These are phyloP conservation scores for Pholiota conissans DNA, from an alignment of 768 basidiomycete species.

Conservation along the genomic window DNA sequence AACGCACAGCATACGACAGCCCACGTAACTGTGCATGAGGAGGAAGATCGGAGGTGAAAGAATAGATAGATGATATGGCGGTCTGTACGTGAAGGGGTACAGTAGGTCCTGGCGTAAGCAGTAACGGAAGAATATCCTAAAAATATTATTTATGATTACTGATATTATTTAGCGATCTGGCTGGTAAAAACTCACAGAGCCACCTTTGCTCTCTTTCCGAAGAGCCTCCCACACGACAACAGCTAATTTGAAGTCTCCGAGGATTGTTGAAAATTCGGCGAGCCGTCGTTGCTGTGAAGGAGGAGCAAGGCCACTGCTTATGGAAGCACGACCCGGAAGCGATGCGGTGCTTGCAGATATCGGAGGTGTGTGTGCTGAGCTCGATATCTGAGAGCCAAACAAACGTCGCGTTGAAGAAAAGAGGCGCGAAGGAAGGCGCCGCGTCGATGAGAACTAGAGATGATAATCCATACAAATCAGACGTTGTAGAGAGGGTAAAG, in stretches of 20 bases:
- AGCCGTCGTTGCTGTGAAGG: constrained; percentile 81
- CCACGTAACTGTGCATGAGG: constrained; percentile 70
- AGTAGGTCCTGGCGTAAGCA: constrained; percentile 67
- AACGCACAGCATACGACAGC: constrained; percentile 68
- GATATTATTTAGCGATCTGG: neutral
- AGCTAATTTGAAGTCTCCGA: constrained; percentile 89
- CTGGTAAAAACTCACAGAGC: constrained; percentile 56
- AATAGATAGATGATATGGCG: constrained; percentile 51
- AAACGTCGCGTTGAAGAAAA: constrained; percentile 84
- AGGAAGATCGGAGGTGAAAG: constrained; percentile 46
- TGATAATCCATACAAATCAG: constrained; percentile 6
- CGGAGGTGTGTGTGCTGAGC: constrained; percentile 42
- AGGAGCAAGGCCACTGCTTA: constrained; percentile 32
- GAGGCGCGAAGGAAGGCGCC: constrained; percentile 79
- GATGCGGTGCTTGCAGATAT: constrained; percentile 42
- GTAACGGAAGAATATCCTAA: constrained; percentile 81
- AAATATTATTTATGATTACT: constrained; percentile 1
- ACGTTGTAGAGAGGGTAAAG: neutral
- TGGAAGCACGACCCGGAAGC: constrained; percentile 36
- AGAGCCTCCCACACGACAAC: constrained; percentile 81
- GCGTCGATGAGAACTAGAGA: constrained; percentile 68
- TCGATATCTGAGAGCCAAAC: constrained; percentile 64
- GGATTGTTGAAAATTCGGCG: constrained; percentile 92
- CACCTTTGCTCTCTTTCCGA: constrained; percentile 84
- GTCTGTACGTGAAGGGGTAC: constrained; percentile 60